Base-by-base conservation (phyloP, 768 basidiomycete species). In the Auriscalpium orientale region DNA sequence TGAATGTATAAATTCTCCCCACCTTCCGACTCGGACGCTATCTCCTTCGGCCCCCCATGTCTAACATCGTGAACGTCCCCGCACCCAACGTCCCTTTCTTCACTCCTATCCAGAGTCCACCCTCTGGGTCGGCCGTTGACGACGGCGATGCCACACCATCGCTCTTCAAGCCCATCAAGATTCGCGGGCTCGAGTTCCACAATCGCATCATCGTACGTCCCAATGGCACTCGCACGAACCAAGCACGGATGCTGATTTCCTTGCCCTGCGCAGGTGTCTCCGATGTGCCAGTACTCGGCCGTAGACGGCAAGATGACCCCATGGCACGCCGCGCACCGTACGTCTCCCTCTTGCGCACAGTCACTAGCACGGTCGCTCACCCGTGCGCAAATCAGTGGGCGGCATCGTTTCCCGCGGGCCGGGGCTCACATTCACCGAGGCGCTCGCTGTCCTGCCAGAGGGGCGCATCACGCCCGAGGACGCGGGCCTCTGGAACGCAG, bases 381-480 rank as follows among this genome's bases (percentile, higher is more conserved):
- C 22, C 28, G 28, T 7, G 28, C 28, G 4, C 28, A 28, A 4
- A 28, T 3, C 10, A 34, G 4, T 10, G 79, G 1, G 78, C 79
- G 3, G 40, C 40, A 80, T 83, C 51, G 62, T 79, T 47, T 75
- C 72, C 6, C 78, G 81, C 13, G 73, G 76, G 2, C 79, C 85
- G 0, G 85, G 82, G 0, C 70, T 82, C 1, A 75, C 83, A 53
- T 72, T 82, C 46, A 69, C 86, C 21, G 89, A 91, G 68, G 87
- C 86, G 1, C 81, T 83, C 0, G 80, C 82, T 9, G 79, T 87
- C n/a, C 62, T 72, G 8, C 76, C 79, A 0, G 76, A 82, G 63
- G 82, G 81, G 4, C 76, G 84, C n/a, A 86, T 86, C 67, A 78
- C 81, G 0, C 84, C 87, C 1, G 74, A 85, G 57, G 87, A 71